These are phyloP conservation scores for Boeremia exigua DNA, from an alignment of 2,329 filamentous ascomycete genomes.

Conservation along the genomic window DNA sequence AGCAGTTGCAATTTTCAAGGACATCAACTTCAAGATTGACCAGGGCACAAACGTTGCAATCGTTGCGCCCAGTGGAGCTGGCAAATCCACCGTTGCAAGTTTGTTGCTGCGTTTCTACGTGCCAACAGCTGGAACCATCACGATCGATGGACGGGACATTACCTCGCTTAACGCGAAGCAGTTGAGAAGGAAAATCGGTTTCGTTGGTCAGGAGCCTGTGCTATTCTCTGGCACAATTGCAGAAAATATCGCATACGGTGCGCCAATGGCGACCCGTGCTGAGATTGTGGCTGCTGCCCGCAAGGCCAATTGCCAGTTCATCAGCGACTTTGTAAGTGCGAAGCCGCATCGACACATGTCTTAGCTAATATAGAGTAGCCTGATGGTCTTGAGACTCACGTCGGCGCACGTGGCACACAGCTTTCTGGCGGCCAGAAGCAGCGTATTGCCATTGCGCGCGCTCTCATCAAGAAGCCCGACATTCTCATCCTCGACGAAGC, in stretches of 20 bases:
- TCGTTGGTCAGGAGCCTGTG: constrained; percentile 95
- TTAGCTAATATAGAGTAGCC: constrained; percentile 59
- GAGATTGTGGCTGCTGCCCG: constrained; percentile 88
- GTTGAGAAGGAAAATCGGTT: constrained; percentile 86
- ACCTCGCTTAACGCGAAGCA: constrained; percentile 91
- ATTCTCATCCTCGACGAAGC: constrained; percentile 96
- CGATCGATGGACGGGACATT: constrained; percentile 85
- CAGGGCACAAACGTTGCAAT: constrained; percentile 95
- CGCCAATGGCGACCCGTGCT: constrained; percentile 74
- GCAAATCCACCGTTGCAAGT: constrained; percentile 95
- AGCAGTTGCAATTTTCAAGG: constrained; percentile 88
- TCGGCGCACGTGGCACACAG: constrained; percentile 90
- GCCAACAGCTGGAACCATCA: constrained; percentile 76
- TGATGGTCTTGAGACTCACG: constrained; percentile 91
- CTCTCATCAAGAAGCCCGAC: constrained; percentile 92
- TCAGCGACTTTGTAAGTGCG: constrained; percentile 79
- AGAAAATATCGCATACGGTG: constrained; percentile 91
- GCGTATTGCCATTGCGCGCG: constrained; percentile 93
- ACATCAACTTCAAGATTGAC: constrained; percentile 87
- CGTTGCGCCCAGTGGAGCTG: constrained; percentile 93
- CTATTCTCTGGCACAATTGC: constrained; percentile 85
- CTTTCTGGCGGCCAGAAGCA: constrained; percentile 97
- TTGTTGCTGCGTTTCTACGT: constrained; percentile 90
- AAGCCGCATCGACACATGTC: not conserved
- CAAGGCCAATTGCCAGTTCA: constrained; percentile 95